phyloP scores from a whole-genome alignment of 2,329 filamentous ascomycete genomes.

The Orbilia oligospora region DNA sequence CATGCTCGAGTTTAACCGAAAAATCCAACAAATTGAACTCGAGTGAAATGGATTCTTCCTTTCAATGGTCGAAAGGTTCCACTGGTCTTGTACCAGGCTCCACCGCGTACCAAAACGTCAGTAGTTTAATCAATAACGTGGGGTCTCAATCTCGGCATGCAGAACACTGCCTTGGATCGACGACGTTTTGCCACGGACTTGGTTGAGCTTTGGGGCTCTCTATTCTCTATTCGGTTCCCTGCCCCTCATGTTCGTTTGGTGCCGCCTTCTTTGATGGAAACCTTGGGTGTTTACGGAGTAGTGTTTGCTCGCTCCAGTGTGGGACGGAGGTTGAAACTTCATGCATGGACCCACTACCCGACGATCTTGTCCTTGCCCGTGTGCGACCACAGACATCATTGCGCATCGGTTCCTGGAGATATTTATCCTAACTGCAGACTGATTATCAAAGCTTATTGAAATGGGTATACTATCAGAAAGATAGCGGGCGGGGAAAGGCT shows the following conservation, averaged over 20 bases:
- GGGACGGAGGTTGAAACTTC: constrained; percentile 43
- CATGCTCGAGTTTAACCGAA: not conserved
- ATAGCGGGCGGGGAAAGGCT: not conserved
- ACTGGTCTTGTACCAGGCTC: no score
- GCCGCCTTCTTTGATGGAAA: not conserved
- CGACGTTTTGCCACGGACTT: not conserved
- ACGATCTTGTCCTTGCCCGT: constrained; percentile 31
- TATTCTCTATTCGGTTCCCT: not conserved
- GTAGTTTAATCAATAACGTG: constrained; percentile 7
- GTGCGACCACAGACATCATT: constrained; percentile 41
- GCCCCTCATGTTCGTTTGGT: not conserved
- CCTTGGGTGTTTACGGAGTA: not conserved
- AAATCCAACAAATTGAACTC: constrained; percentile 15
- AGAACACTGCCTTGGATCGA: not conserved
- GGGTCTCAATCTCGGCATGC: not conserved
- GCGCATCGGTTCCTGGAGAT: constrained; percentile 24
- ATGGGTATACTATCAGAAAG: not conserved
- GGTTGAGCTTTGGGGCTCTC: not conserved
- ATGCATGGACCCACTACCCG: constrained; percentile 25
- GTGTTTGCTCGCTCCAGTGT: constrained; percentile 4
- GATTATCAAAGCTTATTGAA: constrained; percentile 10
- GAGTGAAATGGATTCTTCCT: not conserved
- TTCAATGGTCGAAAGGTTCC: no score
- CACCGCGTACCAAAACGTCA: no score
- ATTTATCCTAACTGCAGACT: constrained; percentile 2